Conservation (phyloP, 2,329 filamentous ascomycete species). For the Coniochaeta prunicola region DNA sequence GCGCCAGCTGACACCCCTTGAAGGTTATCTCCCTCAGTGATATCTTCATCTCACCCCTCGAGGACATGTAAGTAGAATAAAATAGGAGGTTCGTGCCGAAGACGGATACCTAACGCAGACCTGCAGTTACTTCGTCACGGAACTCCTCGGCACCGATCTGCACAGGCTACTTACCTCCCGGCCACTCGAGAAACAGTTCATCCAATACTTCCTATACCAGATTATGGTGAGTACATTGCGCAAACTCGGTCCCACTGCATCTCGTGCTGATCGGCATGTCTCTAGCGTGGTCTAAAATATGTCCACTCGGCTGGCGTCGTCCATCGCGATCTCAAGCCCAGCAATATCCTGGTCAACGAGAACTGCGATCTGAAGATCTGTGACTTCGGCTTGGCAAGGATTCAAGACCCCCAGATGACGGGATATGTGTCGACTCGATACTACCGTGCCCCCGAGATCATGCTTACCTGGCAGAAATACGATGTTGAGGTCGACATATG, state of each 20-base stretch:
- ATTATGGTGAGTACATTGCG: slow-evolving; percentile 66
- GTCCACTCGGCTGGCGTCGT: slow-evolving; percentile 98
- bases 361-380: slow-evolving; percentile 99
- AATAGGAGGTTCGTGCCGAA: background rate
- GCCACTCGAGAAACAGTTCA: slow-evolving; percentile 98
- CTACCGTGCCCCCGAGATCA: slow-evolving; percentile 97
- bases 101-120: slow-evolving; percentile 8
- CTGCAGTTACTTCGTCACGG: slow-evolving; percentile 89
- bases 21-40: slow-evolving; percentile 97
- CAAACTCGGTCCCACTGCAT: slow-evolving; percentile 7
- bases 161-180: slow-evolving; percentile 91
- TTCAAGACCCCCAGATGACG: slow-evolving; percentile 99
- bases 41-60: slow-evolving; percentile 98
- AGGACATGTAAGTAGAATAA: slow-evolving; percentile 75
- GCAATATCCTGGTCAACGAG: slow-evolving; percentile 98
- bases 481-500: slow-evolving; percentile 98
- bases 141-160: slow-evolving; percentile 92
- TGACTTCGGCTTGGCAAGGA: slow-evolving; percentile 94
- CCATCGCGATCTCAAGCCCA: slow-evolving; percentile 94
- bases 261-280: slow-evolving; percentile 3
- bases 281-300: slow-evolving; percentile 91
- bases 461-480: slow-evolving; percentile 99
- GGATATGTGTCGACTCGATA: slow-evolving; percentile 98
- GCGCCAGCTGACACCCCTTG: slow-evolving; percentile 5
- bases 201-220: slow-evolving; percentile 99